Evolutionary conservation across 75 land plant genomes (phyloP), one percentile per base, ranked within the genome.

Genomic region (Isoetes taiwanensis): DNA sequence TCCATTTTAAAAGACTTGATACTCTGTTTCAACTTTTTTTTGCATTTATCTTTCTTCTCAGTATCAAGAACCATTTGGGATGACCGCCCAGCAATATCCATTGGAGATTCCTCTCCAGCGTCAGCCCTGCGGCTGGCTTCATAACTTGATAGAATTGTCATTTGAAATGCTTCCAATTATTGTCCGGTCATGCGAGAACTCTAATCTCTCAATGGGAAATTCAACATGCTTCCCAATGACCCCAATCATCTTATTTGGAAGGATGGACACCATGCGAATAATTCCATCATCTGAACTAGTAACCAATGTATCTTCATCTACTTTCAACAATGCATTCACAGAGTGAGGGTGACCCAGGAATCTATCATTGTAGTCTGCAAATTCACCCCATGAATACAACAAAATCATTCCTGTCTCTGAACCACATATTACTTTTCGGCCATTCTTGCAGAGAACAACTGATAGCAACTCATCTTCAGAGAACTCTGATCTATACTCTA

Each of bases 201-300:
- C 96, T n/a, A 93, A 80, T 39, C 95, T 43, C 62, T 93, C 98
- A 32, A 93, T 64, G 0, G 95, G 89, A 40, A 76, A 93, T 35
- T 87, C 88, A 5, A 81, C 76, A 66, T 93, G 98, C 71, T 93
- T 95, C 27, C 90, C 98, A 48, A 93, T 77, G 40, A 91, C 90
- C 23, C 86, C 85, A 38, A 87, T 77, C 48, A 93, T 77, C 72
- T 75, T 78, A 62, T 93, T 93, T 1, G 98, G 98, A 32, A 87
- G 68, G 10, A 93, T 84, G 23, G 79, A 72, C 12, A 86, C 80
- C 61, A 91, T 55, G 57, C 95, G 83, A 58, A 93, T 87, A 25
- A 93, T 41, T 32, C 98, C 98, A 76, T 84, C 93, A 58, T 76
- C 78, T 9, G 83, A 84, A 59, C 90, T 95, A 67, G 86, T 73